These are phyloP conservation scores for Mortierella antarctica DNA, from an alignment of 192 early-diverging fungal species.

Conservation along the genomic window DNA sequence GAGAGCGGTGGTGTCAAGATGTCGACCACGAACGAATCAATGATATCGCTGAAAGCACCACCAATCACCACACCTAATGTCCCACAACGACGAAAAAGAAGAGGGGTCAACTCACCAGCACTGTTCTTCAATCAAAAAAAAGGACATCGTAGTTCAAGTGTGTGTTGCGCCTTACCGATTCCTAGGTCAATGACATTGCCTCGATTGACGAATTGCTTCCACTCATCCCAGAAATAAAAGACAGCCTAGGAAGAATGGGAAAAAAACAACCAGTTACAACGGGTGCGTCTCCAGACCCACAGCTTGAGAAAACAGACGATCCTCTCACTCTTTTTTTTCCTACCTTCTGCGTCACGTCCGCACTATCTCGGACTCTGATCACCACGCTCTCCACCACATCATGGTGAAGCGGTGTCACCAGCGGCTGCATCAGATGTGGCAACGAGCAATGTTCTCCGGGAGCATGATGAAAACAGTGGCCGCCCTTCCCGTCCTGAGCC, in stretches of 20 bases:
- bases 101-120: neutral
- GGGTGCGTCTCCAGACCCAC: neutral
- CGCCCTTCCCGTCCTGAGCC: neutral
- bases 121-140: neutral
- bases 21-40: conserved; percentile 56
- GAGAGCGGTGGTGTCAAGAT: conserved; percentile 56
- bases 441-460: conserved; percentile 35
- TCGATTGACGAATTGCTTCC: conserved; percentile 30
- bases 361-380: conserved; percentile 40
- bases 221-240: conserved; percentile 48
- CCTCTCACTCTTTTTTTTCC: neutral
- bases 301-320: neutral
- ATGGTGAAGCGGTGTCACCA: conserved; percentile 25
- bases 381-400: conserved; percentile 37
- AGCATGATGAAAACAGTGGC: conserved; percentile 11
- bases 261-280: neutral
- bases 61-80: conserved; percentile 54
- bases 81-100: neutral
- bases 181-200: conserved; percentile 32
- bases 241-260: conserved; percentile 6
- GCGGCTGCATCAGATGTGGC: conserved; percentile 26
- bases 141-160: neutral
- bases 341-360: conserved; percentile 43
- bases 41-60: conserved; percentile 46
- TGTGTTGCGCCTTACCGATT: conserved; percentile 1